phyloP scores from a whole-genome alignment of 768 basidiomycete genomes.

The Kwoniella sp. region DNA sequence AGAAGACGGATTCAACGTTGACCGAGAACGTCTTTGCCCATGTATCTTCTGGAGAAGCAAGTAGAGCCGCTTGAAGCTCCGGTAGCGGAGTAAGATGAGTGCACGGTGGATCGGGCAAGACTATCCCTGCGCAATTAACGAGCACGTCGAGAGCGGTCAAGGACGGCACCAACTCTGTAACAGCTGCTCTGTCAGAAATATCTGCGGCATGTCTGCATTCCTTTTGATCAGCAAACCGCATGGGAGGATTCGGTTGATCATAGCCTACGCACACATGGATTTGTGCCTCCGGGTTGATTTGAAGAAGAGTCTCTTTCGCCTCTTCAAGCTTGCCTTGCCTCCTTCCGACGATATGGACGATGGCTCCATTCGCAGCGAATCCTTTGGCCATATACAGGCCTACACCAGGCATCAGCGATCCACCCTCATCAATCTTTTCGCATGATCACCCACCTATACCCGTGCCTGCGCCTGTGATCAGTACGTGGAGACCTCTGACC shows the following conservation, averaged over 20 bases:
- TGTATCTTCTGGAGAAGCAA: constrained; percentile 24
- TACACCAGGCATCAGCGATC: neutral
- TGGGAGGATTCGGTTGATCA: neutral
- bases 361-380: constrained; percentile 42
- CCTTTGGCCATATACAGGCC: constrained; percentile 40
- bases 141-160: constrained; percentile 29
- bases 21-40: constrained; percentile 27
- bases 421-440: neutral
- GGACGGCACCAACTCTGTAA: constrained; percentile 18
- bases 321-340: constrained; percentile 37
- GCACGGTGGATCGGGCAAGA: constrained; percentile 25
- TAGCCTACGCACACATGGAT: constrained; percentile 9
- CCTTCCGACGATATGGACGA: constrained; percentile 48
- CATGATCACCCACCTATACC: constrained; percentile 22
- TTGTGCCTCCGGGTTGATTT: constrained; percentile 24
- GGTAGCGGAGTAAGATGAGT: constrained; percentile 27
- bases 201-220: constrained; percentile 26
- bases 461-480: constrained; percentile 32
- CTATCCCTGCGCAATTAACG: constrained; percentile 42
- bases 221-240: neutral
- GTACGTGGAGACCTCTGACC: constrained; percentile 28
- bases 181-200: constrained; percentile 33
- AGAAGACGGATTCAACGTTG: constrained; percentile 30
- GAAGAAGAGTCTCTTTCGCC: constrained; percentile 26
- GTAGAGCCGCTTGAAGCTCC: constrained; percentile 27